These are phyloP conservation scores for Fistulifera solaris DNA, from an alignment of 108 stramenopile genomes.

Conservation along the genomic window DNA sequence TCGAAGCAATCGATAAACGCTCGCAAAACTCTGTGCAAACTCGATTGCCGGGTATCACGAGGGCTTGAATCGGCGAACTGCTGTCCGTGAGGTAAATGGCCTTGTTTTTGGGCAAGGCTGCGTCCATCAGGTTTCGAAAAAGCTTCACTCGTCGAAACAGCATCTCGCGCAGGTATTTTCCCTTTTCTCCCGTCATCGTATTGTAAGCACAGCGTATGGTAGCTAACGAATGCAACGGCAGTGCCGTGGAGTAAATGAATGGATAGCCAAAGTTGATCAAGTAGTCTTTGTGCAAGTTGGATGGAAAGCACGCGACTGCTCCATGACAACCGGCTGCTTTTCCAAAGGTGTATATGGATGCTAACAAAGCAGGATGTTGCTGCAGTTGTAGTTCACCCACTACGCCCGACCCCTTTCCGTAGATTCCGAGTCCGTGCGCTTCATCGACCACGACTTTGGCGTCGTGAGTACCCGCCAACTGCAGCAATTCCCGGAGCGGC, in stretches of 20 bases:
- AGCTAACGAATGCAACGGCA: constrained; percentile 76
- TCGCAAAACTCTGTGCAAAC: constrained; percentile 53
- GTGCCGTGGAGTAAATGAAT: constrained; percentile 90
- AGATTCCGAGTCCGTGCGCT: constrained; percentile 84
- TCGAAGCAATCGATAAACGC: constrained; percentile 25
- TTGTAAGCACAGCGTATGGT: constrained; percentile 72
- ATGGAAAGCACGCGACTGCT: constrained; percentile 68
- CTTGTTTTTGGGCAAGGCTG: constrained; percentile 11
- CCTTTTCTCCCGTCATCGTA: constrained; percentile 44
- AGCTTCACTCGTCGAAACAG: constrained; percentile 20
- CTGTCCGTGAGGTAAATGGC: constrained; percentile 1
- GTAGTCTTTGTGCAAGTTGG: constrained; percentile 52
- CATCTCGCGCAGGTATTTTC: neutral
- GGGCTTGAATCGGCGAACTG: constrained; percentile 80
- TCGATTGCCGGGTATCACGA: constrained; percentile 82
- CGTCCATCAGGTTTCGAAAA: constrained; percentile 26
- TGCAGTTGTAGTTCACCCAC: constrained; percentile 60
- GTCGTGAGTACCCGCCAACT: constrained; percentile 41
- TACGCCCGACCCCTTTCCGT: constrained; percentile 74
- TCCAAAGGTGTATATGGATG: constrained; percentile 90
- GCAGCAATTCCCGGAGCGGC: constrained; percentile 67
- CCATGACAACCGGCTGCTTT: constrained; percentile 97
- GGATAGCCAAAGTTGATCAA: constrained; percentile 91
- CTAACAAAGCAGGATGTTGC: constrained; percentile 72
- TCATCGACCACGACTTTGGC: constrained; percentile 82